Base-by-base conservation (phyloP, 305 asterid genomes). In the Vinca major region DNA sequence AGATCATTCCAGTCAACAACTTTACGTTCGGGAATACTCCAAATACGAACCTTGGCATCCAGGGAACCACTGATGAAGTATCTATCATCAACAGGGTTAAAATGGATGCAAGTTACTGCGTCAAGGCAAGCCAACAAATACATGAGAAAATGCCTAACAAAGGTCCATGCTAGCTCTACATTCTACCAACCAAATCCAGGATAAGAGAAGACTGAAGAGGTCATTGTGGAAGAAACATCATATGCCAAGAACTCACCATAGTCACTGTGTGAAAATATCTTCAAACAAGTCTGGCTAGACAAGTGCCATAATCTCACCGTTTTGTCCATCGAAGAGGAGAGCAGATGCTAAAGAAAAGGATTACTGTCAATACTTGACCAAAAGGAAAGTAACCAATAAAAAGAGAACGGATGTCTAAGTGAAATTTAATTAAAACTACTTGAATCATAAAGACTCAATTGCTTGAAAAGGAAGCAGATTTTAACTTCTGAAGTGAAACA, bases 1-100 rank as follows among this genome's bases (percentile, higher is more conserved):
- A 94, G 82, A 85, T 94, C 99, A 81, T 79, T 86, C 99, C 97
- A 94, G 81, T 91, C 97, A 81, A 94, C 96, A 79, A 94, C 99
- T 82, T 94, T 93, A 71, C 84, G 89, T 72, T 91, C 97, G 50
- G 99, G 96, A 77, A 94, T 91, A 85, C 96, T 94, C 99, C 99
- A 94, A 74, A 94, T 87, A 41, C 98, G 96, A 71, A 94, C 97
- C 90, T 94, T 94, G 69, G 93, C 91, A 86, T 94, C 99, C 58
- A 94, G 85, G 73, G 99, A 94, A 75, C 99, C 99, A 71, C 99
- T 94, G 80, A 94, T 91, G 86, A 94, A 94, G 82, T 88, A 94
- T 88, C 91, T 83, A 85, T 91, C 99, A 74, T 91, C 97, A 63
- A 88, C 95, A 63, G 98, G 99, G 82, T 94, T 94, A 74, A 94